phyloP scores from a whole-genome alignment of 148 eudicot species.

The Linanthus parryae region DNA sequence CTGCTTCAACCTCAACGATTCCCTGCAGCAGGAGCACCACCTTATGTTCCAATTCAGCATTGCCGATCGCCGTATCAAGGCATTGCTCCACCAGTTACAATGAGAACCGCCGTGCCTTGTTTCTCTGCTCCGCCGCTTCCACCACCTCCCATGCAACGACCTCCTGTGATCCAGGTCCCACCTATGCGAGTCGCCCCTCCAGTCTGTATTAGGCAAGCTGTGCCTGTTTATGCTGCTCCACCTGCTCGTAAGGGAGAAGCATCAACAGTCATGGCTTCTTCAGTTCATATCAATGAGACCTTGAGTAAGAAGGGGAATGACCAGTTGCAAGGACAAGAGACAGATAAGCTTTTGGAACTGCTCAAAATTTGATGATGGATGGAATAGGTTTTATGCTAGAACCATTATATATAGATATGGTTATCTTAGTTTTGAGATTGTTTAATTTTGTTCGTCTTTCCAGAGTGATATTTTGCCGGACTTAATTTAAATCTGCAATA shows the following conservation, averaged over 20 bases:
- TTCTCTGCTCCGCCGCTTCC: slow-evolving; percentile 58
- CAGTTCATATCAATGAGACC: slow-evolving; percentile 7
- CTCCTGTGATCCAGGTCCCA: slow-evolving; percentile 26
- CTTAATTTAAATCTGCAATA: no score
- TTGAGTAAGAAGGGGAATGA: slow-evolving; percentile 11
- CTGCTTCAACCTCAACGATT: slow-evolving; percentile 25
- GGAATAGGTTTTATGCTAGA: no score
- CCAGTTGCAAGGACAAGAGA: slow-evolving; percentile 23
- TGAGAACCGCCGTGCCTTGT: slow-evolving; percentile 56
- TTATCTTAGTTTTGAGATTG: slow-evolving; percentile 9
- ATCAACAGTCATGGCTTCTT: slow-evolving; percentile 7
- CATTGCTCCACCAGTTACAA: slow-evolving; percentile 63
- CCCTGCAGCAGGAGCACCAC: slow-evolving; percentile 45
- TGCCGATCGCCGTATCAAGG: slow-evolving; percentile 40
- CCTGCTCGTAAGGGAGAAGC: slow-evolving; percentile 25
- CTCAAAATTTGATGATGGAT: slow-evolving; percentile 38
- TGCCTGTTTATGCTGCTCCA: slow-evolving; percentile 40
- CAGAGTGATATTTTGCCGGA: no score
- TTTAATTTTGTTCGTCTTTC: slow-evolving; percentile 16
- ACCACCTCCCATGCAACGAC: slow-evolving; percentile 18
- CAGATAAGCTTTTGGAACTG: slow-evolving; percentile 40
- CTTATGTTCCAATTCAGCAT: slow-evolving; percentile 58
- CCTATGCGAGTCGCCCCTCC: slow-evolving; percentile 42
- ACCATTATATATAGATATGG: slow-evolving; percentile 21
- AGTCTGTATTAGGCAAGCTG: slow-evolving; percentile 46